phyloP scores from a whole-genome alignment of 2,329 filamentous ascomycete species.

The Alternaria consortialis region DNA sequence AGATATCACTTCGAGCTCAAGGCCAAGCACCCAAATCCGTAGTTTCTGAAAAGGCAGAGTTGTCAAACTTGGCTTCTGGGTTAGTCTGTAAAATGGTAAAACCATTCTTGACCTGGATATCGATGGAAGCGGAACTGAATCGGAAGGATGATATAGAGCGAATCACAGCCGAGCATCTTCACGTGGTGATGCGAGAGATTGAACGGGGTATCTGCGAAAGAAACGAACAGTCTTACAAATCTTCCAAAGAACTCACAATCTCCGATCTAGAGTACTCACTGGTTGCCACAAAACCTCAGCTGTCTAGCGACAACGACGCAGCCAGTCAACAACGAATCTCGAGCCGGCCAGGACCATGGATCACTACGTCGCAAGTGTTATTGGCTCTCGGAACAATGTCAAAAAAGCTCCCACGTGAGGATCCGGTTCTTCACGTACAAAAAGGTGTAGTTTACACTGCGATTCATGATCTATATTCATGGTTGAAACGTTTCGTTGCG shows the following conservation, averaged over 20 bases:
- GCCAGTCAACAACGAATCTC: not conserved
- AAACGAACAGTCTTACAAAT: not conserved
- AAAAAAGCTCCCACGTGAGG: not conserved
- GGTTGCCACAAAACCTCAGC: not conserved
- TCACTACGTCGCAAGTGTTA: not conserved
- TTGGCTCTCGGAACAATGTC: not conserved
- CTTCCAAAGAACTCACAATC: not conserved
- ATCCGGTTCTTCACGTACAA: not conserved
- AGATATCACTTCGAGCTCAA: not conserved
- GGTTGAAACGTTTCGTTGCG: not conserved
- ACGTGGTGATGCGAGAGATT: constrained; percentile 8
- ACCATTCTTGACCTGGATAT: not conserved
- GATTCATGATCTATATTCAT: not conserved
- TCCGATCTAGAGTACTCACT: not conserved
- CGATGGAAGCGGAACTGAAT: not conserved
- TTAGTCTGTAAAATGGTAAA: not conserved
- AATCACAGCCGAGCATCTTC: constrained; percentile 2
- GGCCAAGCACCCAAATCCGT: not conserved
- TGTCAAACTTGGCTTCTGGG: not conserved
- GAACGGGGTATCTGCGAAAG: not conserved
- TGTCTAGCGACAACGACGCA: not conserved
- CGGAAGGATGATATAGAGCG: not conserved
- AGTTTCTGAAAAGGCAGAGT: not conserved
- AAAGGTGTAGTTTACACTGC: not conserved
- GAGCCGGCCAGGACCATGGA: not conserved